These are phyloP conservation scores for Moesziomyces antarcticus DNA, from an alignment of 1,284 basidiomycete species.

Conservation along the genomic window DNA sequence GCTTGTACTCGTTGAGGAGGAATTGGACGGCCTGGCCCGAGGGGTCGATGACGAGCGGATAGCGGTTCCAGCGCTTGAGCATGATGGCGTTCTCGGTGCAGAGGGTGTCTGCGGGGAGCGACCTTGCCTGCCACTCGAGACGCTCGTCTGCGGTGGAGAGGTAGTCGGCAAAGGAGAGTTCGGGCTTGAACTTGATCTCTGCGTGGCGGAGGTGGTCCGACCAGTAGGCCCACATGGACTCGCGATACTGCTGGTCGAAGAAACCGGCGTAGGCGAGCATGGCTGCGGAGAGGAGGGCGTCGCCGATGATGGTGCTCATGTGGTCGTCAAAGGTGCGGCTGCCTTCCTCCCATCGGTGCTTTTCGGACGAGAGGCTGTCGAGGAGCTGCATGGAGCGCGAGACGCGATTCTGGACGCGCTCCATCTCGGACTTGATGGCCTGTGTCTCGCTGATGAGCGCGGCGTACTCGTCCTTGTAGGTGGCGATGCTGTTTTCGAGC, in stretches of 20 bases:
- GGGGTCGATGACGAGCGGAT: conserved; percentile 97
- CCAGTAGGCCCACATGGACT: conserved; percentile 97
- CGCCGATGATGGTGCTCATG: conserved; percentile 98
- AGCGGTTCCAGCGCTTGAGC: conserved; percentile 95
- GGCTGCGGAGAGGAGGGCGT: conserved; percentile 93
- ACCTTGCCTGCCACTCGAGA: conserved; percentile 93
- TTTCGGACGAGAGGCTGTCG: conserved; percentile 93
- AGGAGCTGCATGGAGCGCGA: conserved; percentile 95
- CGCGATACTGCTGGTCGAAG: conserved; percentile 98
- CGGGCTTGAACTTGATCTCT: conserved; percentile 90
- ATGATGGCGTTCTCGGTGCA: conserved; percentile 98
- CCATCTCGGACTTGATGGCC: conserved; percentile 97
- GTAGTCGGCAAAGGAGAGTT: conserved; percentile 93
- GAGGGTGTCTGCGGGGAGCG: conserved; percentile 91
- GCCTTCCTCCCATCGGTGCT: conserved; percentile 91
- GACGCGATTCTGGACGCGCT: conserved; percentile 95
- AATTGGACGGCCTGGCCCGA: conserved; percentile 98
- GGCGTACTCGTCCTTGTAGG: conserved; percentile 98
- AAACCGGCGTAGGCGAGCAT: conserved; percentile 98
- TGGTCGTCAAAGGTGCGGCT: conserved; percentile 96
- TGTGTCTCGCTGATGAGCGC: conserved; percentile 96
- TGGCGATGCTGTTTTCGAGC: conserved; percentile 89
- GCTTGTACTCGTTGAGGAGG: conserved; percentile 92
- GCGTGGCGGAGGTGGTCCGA: conserved; percentile 85
- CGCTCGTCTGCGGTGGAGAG: conserved; percentile 97